Base-by-base conservation (phyloP, 2,329 filamentous ascomycete genomes). In the Dryadomyces sulphureus region DNA sequence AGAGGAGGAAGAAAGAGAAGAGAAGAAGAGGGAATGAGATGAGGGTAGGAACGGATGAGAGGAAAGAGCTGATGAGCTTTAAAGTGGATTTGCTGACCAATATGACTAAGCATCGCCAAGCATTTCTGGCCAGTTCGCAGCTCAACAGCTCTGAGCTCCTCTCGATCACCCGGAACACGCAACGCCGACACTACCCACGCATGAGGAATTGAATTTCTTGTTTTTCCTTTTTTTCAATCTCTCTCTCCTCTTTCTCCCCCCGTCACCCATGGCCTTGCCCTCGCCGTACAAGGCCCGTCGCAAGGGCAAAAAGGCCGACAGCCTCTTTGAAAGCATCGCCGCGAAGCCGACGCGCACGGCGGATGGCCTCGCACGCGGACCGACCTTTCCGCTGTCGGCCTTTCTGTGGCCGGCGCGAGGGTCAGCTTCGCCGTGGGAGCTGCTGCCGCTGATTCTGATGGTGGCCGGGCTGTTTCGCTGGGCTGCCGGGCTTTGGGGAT, bases 351-450 rank as follows among this genome's bases (percentile, higher is more conserved):
- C 27, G 16, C 27, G 11, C 20, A 17, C 41, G 5, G 14, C 59
- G 46, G 72, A 75, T 52, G 59, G 66, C 43, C 62, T 73, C 46
- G 62, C 73, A 44, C 41, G 32, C 43, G 64, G 68, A 38, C 90
- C 90, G 27, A 77, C 85, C 4, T 96, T 95, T 58, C 90, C 92
- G 36, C 73, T 98, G 20, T 88, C 87, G 1, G 81, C 89, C n/a
- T 90, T 98, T 58, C 75, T 98, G 43, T 94, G 90, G 86, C 88
- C 89, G 43, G 84, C 88, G 20, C 81, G 89, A 52, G 81, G 81
- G 44, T 83, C 84, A 1, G 70, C 78, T 17, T 94, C 89, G 45
- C 84, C 90, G 84, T 96, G 92, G 90, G 79, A 94, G 56, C 75
- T 90, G 5, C 67, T 98, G 27, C 89, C 92, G 2, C 67, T 93